These are phyloP conservation scores for Orbilia oligospora DNA, from an alignment of 2,329 filamentous ascomycete genomes.

Conservation along the genomic window DNA sequence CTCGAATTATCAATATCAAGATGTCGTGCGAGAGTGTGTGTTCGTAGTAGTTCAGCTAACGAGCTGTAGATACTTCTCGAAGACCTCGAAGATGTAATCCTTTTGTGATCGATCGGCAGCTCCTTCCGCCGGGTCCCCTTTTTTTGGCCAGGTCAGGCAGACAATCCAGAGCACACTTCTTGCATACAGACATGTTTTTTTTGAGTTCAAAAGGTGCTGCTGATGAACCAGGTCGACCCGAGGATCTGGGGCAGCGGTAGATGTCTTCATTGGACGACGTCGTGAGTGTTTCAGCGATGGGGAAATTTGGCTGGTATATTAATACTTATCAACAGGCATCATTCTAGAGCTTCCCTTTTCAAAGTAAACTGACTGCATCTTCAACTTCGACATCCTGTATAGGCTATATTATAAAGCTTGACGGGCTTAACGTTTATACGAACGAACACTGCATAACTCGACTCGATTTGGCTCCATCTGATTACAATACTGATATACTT, in stretches of 20 bases:
- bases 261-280: constrained; percentile 47
- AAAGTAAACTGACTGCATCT: neutral
- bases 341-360: constrained; percentile 17
- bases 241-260: constrained; percentile 55
- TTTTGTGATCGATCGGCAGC: constrained; percentile 54
- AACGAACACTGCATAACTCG: constrained; percentile 24
- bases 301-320: constrained; percentile 45
- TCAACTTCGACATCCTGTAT: constrained; percentile 18
- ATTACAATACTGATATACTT: too few relatives aligned
- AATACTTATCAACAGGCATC: constrained; percentile 32
- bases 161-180: constrained; percentile 23
- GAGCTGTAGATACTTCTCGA: neutral
- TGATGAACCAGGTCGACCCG: constrained; percentile 60
- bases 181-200: neutral
- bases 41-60: too few relatives aligned
- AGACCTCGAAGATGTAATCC: constrained; percentile 3
- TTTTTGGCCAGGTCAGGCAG: constrained; percentile 36
- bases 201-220: constrained; percentile 36
- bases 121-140: constrained; percentile 40
- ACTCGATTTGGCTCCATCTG: too few relatives aligned
- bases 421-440: constrained; percentile 25
- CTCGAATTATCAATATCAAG: constrained; percentile 4
- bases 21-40: constrained; percentile 1
- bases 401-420: constrained; percentile 35
- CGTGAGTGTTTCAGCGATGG: constrained; percentile 50